Percentiles rank a stretch among this genome's conserved stretches.
phyloP scores from a whole-genome alignment of 139 green algal genomes.

The Chlamydomonas sp. region DNA sequence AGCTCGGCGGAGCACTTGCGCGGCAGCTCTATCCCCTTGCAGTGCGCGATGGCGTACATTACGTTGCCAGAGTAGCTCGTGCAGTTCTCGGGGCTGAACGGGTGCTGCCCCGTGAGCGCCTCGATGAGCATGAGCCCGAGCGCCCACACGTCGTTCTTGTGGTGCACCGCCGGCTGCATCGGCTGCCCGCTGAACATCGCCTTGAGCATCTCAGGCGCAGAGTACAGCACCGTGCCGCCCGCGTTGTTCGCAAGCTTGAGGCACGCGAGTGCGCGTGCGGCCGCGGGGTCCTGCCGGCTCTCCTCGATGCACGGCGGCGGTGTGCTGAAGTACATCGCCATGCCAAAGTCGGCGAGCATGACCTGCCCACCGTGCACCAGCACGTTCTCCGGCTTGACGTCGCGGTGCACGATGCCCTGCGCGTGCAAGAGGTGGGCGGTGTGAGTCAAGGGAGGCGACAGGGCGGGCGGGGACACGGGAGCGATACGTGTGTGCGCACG shows the following conservation, averaged over 20 bases:
- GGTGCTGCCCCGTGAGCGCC: constrained; percentile 32
- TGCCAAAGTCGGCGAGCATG: constrained; percentile 41
- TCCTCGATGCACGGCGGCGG: not conserved
- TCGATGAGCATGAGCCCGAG: constrained; percentile 44
- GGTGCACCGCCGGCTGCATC: constrained; percentile 17
- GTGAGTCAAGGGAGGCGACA: not conserved
- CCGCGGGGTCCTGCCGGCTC: not conserved
- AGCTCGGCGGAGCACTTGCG: not conserved
- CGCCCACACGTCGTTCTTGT: constrained; percentile 48
- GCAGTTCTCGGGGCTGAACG: constrained; percentile 21
- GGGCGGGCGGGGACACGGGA: not conserved
- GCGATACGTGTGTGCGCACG: not conserved
- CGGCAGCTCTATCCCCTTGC: not conserved
- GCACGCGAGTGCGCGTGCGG: not conserved
- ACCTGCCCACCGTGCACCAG: constrained; percentile 28
- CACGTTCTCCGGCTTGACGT: constrained; percentile 59
- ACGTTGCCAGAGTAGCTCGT: not conserved
- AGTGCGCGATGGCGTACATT: constrained; percentile 13
- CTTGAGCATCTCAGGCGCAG: constrained; percentile 41
- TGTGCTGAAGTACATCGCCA: constrained; percentile 29
- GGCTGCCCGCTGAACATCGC: constrained; percentile 32
- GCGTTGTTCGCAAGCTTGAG: constrained; percentile 6
- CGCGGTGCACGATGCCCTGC: constrained; percentile 39
- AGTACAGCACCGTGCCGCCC: constrained; percentile 42
- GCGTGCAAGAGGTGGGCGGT: not conserved